Conservation (phyloP, 2,329 filamentous ascomycete genomes). For the Kalmusia sp. region DNA sequence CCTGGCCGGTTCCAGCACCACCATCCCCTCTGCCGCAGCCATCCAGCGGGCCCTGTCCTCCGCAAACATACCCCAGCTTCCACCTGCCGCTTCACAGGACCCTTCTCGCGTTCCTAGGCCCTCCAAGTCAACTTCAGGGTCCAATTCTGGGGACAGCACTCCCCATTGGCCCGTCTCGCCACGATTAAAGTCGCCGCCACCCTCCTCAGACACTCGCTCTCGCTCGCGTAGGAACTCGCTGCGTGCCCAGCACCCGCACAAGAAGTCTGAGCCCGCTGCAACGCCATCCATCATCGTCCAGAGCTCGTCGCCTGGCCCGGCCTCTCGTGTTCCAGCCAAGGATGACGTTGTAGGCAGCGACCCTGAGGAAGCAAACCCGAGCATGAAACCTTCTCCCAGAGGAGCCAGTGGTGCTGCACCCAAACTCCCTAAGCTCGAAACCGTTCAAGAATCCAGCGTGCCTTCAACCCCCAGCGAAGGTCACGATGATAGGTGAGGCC, state of each 20-base stretch:
- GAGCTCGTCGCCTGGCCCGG: conserved; percentile 50
- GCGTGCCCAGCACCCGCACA: conserved; percentile 43
- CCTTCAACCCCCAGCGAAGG: conserved; percentile 67
- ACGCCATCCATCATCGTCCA: conserved; percentile 56
- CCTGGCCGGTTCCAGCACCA: conserved; percentile 45
- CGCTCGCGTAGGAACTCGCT: conserved; percentile 54
- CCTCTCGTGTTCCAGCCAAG: conserved; percentile 37
- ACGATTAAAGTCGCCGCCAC: conserved; percentile 78
- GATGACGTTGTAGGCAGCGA: conserved; percentile 41
- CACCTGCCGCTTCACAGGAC: conserved; percentile 66
- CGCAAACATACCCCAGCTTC: conserved; percentile 70
- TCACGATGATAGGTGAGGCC: conserved; percentile 39
- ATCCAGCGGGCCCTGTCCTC: conserved; percentile 73
- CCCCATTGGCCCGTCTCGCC: conserved; percentile 81
- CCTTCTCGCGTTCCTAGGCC: conserved; percentile 68
- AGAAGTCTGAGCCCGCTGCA: conserved; percentile 36
- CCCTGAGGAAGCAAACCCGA: conserved; percentile 45
- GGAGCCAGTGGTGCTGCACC: conserved; percentile 64
- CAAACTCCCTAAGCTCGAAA: conserved; percentile 78
- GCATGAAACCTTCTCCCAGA: conserved; percentile 55
- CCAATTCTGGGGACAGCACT: conserved; percentile 57
- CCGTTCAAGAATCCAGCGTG: conserved; percentile 88
- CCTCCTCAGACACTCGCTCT: conserved; percentile 50
- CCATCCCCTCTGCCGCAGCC: conserved; percentile 66
- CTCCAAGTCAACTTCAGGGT: conserved; percentile 64